Evolutionary conservation across 2,329 filamentous ascomycete genomes (phyloP).

Genomic region (Aaosphaeria pasadenensis): DNA sequence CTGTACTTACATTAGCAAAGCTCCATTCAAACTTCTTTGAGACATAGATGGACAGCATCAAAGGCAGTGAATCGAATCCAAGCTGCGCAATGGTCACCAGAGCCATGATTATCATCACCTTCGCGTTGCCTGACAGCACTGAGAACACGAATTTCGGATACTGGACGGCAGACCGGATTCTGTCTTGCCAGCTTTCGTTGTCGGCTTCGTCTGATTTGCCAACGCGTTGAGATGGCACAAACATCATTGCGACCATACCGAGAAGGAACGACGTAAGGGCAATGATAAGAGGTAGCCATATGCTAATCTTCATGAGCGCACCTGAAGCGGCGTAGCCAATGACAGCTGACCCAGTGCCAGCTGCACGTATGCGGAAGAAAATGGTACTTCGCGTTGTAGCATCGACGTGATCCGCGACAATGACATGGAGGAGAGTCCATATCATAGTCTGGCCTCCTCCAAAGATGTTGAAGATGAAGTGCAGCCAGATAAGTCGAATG

Average conservation of each 20-base stretch:
- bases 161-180: not conserved
- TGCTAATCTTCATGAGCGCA: constrained; percentile 6
- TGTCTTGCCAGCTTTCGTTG: not conserved
- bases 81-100: constrained; percentile 14
- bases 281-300: not conserved
- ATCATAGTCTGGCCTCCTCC: not conserved
- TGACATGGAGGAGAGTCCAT: not conserved
- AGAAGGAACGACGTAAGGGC: not conserved
- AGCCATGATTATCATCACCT: constrained; percentile 4
- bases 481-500: not conserved
- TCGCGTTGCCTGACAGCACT: not conserved
- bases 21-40: constrained; percentile 16
- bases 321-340: constrained; percentile 11
- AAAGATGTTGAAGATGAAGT: not conserved
- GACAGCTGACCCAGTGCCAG: constrained; percentile 3
- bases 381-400: not conserved
- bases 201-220: not conserved
- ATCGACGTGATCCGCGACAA: not conserved
- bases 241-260: not conserved
- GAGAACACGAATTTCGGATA: not conserved
- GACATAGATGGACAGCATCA: constrained; percentile 16
- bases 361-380: constrained; percentile 11
- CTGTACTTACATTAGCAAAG: constrained; percentile 14
- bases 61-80: constrained; percentile 12
- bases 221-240: not conserved